These are phyloP conservation scores for Candida tropicalis DNA, from an alignment of 1,139 yeast genomes.

Conservation along the genomic window DNA sequence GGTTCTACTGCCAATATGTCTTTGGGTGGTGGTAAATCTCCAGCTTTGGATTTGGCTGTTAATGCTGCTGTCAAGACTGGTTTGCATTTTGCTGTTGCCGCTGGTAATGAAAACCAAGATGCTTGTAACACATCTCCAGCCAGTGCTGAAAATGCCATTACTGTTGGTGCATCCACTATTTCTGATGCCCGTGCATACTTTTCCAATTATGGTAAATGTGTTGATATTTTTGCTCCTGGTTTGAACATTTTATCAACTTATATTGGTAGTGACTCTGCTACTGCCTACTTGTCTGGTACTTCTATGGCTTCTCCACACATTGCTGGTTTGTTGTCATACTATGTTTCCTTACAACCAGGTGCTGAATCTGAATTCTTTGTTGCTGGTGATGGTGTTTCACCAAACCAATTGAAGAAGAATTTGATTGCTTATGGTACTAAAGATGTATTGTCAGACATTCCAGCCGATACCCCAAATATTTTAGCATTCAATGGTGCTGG, in stretches of 20 bases:
- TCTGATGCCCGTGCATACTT: slow-evolving; percentile 42
- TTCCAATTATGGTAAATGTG: slow-evolving; percentile 49
- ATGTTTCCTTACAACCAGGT: slow-evolving; percentile 44
- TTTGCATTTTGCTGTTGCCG: slow-evolving; percentile 47
- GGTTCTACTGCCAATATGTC: slow-evolving; percentile 50
- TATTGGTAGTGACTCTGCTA: slow-evolving; percentile 38
- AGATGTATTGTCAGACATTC: slow-evolving; percentile 50
- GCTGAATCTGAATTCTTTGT: slow-evolving; percentile 43
- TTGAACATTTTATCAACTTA: slow-evolving; percentile 43
- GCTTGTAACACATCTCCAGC: slow-evolving; percentile 50
- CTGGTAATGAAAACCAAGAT: slow-evolving; percentile 48
- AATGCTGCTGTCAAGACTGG: slow-evolving; percentile 47
- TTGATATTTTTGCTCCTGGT: slow-evolving; percentile 50
- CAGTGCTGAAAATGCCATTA: slow-evolving; percentile 42
- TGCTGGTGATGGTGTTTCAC: slow-evolving; percentile 46
- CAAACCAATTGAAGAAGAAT: slow-evolving; percentile 32
- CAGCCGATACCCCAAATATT: slow-evolving; percentile 81
- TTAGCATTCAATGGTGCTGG: slow-evolving; percentile 96
- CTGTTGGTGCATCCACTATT: slow-evolving; percentile 46
- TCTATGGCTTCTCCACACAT: slow-evolving; percentile 51
- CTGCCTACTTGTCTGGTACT: slow-evolving; percentile 43
- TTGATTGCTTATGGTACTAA: slow-evolving; percentile 42
- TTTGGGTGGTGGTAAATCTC: slow-evolving; percentile 45
- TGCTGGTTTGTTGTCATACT: slow-evolving; percentile 44
- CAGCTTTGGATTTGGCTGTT: slow-evolving; percentile 46